Base-by-base conservation (phyloP, 1,284 basidiomycete species). In the Agaricales sp. region DNA sequence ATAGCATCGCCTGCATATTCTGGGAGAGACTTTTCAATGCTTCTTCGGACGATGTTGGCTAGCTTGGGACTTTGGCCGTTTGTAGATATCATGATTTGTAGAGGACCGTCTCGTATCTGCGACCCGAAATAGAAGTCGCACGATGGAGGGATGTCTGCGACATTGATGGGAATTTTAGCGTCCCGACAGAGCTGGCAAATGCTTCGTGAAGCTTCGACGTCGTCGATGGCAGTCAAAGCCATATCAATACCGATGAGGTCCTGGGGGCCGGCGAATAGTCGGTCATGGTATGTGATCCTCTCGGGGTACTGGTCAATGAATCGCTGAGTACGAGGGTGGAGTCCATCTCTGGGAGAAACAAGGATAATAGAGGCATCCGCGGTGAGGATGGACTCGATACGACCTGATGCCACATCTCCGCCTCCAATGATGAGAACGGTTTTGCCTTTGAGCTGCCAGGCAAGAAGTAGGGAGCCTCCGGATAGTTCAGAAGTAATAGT, bases 51-150 rank as follows among this genome's bases (percentile, higher is more conserved):
- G 57, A 95, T 73, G 52, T 85, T 87, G 3, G 95, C 92, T 55
- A 98, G 75, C 62, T 91, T 87, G 4, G 96, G 96, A 2, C 92
- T 92, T 57, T 89, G 85, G 21, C 96, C 96, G 50, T 91, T 92
- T 1, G 96, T 99, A 6, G 92, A 95, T 41, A 99, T 85, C 87
- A 98, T 87, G 57, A 97, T 82, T 67, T 97, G 93, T 35, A 99
- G 68, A 0, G 94, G 92, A 0, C 95, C 94, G 53, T 84, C 78
- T 30, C 92, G 83, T 52, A 98, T 84, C 62, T 94, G 87, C 1
- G 91, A 88, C 43, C 96, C 96, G 68, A 99, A 99, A 72, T 96
- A 99, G 63, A 99, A 99, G 68, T 99, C 95, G 72, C 95, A 99
- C 51, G 81, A 78, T 45, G 88, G 82, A 2, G 95, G 96, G 46